A percentile compares a stretch with the other conserved stretches of the same genome.
Conservation (phyloP, 768 basidiomycete genomes). For the Lentinula sp. region DNA sequence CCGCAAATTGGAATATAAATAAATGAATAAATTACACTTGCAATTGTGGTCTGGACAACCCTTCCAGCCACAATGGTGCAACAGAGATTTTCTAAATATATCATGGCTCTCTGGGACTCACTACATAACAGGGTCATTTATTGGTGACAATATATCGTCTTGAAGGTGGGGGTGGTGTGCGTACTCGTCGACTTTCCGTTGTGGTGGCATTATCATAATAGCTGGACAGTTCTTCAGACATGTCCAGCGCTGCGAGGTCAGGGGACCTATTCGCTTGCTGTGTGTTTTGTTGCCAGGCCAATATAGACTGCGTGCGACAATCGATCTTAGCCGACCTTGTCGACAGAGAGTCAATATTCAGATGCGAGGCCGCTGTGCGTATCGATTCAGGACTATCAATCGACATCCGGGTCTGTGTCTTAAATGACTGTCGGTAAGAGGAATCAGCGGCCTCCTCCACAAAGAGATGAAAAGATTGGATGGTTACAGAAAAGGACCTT, state of each 20-base stretch:
- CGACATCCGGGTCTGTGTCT: conserved; percentile 4
- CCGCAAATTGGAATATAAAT: no score
- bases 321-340: neutral
- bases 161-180: conserved; percentile 16
- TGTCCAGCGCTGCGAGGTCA: conserved; percentile 16
- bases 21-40: neutral
- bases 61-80: no score
- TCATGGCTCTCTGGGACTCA: no score
- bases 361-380: neutral
- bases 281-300: conserved; percentile 23
- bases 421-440: conserved; percentile 12
- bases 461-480: neutral
- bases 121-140: conserved; percentile 11
- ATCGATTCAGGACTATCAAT: neutral
- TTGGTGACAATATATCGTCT: conserved; percentile 27
- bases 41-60: no score
- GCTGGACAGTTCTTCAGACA: conserved; percentile 24
- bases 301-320: conserved; percentile 17
- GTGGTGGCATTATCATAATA: conserved; percentile 23
- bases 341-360: neutral
- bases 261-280: conserved; percentile 17
- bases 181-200: conserved; percentile 13
- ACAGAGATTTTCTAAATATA: no score
- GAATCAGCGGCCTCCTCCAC: neutral
- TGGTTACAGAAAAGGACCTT: neutral